A percentile compares a stretch with the other conserved stretches of the same genome.
Conservation (phyloP, 2,329 filamentous ascomycete genomes). For the Exutisphaerella laricina region DNA sequence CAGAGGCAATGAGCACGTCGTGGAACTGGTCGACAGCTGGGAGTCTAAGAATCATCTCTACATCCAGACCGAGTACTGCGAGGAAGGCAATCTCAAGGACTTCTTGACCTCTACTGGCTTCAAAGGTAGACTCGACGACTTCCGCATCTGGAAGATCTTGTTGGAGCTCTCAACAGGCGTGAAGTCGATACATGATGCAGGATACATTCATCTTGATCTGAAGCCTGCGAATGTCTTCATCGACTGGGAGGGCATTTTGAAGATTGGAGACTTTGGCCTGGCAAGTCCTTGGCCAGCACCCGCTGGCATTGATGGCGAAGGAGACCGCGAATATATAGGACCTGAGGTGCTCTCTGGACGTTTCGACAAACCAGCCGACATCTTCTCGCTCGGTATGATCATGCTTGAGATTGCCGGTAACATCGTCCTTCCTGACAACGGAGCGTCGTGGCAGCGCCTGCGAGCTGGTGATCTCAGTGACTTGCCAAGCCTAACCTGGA, state of each 20-base stretch:
- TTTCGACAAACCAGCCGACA: conserved; percentile 84
- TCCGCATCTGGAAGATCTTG: conserved; percentile 97
- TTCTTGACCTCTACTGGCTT: conserved; percentile 79
- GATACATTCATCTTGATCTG: conserved; percentile 78
- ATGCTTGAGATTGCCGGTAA: conserved; percentile 93
- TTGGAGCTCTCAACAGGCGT: conserved; percentile 77
- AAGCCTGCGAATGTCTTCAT: conserved; percentile 83
- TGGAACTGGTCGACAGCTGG: conserved; percentile 82
- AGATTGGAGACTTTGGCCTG: conserved; percentile 82
- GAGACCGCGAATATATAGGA: conserved; percentile 92
- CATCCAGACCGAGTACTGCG: conserved; percentile 96
- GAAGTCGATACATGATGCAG: conserved; percentile 80
- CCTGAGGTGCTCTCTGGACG: conserved; percentile 83
- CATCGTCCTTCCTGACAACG: conserved; percentile 88
- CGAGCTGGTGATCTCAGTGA: conserved; percentile 84
- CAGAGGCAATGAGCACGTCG: conserved; percentile 73
- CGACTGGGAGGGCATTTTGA: conserved; percentile 72
- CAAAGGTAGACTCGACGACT: conserved; percentile 86
- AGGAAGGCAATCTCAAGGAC: conserved; percentile 81
- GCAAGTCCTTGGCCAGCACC: conserved; percentile 73
- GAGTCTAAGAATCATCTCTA: conserved; percentile 80
- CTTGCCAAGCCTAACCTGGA: conserved; percentile 81
- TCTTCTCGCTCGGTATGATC: conserved; percentile 91
- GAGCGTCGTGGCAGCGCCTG: conserved; percentile 82
- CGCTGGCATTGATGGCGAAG: conserved; percentile 77